phyloP scores from a whole-genome alignment of 1,284 basidiomycete genomes.

The Polyporus tsugae region DNA sequence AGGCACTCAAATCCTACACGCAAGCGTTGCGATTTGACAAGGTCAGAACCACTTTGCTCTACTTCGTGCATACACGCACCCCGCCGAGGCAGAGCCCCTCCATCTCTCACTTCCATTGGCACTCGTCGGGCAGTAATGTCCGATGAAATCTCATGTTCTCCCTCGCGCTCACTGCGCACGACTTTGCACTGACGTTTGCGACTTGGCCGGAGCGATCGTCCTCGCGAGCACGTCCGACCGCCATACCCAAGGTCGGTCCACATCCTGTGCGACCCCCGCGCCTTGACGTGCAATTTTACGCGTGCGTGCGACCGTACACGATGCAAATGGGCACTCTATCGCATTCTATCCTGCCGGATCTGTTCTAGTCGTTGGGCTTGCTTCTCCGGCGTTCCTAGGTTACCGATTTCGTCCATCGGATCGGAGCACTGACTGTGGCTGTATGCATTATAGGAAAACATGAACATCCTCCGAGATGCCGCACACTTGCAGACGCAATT shows the following conservation, averaged over 20 bases:
- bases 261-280: neutral
- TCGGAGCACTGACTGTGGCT: slow-evolving; percentile 9
- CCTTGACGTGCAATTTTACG: slow-evolving; percentile 1
- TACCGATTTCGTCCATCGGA: slow-evolving; percentile 4
- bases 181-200: neutral
- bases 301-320: slow-evolving; percentile 6
- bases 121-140: neutral
- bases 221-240: neutral
- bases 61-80: neutral
- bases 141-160: neutral
- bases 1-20: slow-evolving; percentile 86
- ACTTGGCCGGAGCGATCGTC: neutral
- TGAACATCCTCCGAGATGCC: slow-evolving; percentile 93
- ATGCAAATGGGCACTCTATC: neutral
- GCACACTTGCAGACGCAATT: slow-evolving; percentile 92
- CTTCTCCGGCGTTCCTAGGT: slow-evolving; percentile 4
- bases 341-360: neutral
- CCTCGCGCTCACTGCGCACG: neutral
- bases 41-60: slow-evolving; percentile 53
- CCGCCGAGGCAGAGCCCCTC: neutral
- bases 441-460: slow-evolving; percentile 81
- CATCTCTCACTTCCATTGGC: neutral
- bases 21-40: slow-evolving; percentile 90
- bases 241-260: neutral
- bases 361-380: neutral